These are phyloP conservation scores for Saccharomycopsis microspora DNA, from an alignment of 805 yeast species.

Conservation along the genomic window DNA sequence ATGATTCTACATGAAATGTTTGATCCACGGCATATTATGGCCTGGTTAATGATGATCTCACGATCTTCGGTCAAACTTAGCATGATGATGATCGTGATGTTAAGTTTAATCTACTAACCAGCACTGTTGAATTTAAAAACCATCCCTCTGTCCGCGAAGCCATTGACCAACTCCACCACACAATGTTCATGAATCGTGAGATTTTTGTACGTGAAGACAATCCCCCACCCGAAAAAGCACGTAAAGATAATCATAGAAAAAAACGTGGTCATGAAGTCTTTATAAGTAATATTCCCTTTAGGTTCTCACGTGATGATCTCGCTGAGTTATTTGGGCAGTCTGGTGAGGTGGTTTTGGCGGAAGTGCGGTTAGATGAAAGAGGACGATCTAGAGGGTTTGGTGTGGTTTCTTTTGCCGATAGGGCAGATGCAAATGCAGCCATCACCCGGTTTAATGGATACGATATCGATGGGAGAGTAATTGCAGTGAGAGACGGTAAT, in stretches of 20 bases:
- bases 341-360: conserved; percentile 77
- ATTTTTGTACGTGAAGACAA: conserved; percentile 86
- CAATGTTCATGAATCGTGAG: conserved; percentile 57
- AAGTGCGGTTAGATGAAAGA: conserved; percentile 49
- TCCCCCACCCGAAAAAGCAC: conserved; percentile 51
- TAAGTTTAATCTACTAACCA: conserved; percentile 9
- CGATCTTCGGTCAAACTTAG: background rate
- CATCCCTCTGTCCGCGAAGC: conserved; percentile 61
- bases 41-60: background rate
- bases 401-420: conserved; percentile 55
- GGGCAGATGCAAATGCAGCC: conserved; percentile 63
- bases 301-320: conserved; percentile 73
- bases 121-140: conserved; percentile 68
- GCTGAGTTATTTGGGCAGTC: conserved; percentile 72
- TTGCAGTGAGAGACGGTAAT: conserved; percentile 74
- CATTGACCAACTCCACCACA: conserved; percentile 55
- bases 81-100: conserved; percentile 3
- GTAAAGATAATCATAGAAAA: conserved; percentile 5
- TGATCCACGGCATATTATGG: too few species aligned
- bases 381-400: conserved; percentile 86
- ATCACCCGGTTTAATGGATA: conserved; percentile 57
- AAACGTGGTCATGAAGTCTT: conserved; percentile 48
- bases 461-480: conserved; percentile 60
- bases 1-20: too few species aligned
- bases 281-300: conserved; percentile 74